Percentiles rank a stretch among this genome's conserved stretches.
phyloP scores from a whole-genome alignment of 192 early-diverging fungal species.

The Spizellomyces punctatus region DNA sequence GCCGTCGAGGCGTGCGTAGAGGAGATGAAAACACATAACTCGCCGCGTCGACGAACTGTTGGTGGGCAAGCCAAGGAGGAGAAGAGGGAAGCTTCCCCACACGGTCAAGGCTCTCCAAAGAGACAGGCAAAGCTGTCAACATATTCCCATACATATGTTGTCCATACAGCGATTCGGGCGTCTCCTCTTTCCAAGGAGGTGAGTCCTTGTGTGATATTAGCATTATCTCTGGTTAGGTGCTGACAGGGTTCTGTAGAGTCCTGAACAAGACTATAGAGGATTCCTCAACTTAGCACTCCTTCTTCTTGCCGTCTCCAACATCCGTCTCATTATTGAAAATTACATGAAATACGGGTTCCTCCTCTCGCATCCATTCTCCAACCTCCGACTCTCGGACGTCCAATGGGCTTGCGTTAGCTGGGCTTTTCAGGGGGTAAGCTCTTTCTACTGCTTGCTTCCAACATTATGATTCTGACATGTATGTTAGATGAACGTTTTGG shows the following conservation, averaged over 20 bases:
- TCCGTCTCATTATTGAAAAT: slow-evolving; percentile 87
- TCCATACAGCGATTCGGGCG: slow-evolving; percentile 41
- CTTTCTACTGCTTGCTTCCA: neutral
- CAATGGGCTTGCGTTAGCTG: slow-evolving; percentile 25
- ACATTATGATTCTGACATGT: neutral
- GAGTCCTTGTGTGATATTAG: neutral
- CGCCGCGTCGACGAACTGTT: too few relatives aligned
- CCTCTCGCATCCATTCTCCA: slow-evolving; percentile 66
- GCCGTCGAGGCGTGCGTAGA: too few relatives aligned
- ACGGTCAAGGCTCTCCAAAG: neutral
- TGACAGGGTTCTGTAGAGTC: slow-evolving; percentile 35
- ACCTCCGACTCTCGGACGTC: slow-evolving; percentile 24
- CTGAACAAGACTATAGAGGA: slow-evolving; percentile 83
- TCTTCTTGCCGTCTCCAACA: slow-evolving; percentile 76
- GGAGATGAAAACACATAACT: too few relatives aligned
- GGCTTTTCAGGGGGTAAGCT: slow-evolving; percentile 10
- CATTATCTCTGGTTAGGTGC: neutral
- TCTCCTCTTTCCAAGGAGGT: slow-evolving; percentile 82
- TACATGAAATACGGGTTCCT: slow-evolving; percentile 86
- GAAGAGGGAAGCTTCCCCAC: neutral
- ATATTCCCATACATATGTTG: slow-evolving; percentile 36
- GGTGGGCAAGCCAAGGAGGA: too few relatives aligned
- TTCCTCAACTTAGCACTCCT: slow-evolving; percentile 81
- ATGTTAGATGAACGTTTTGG: slow-evolving; percentile 49
- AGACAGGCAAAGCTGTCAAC: neutral